A percentile compares a stretch with the other conserved stretches of the same genome.
Conservation (phyloP, 2,329 filamentous ascomycete species). For the Trichophyton benhamiae region DNA sequence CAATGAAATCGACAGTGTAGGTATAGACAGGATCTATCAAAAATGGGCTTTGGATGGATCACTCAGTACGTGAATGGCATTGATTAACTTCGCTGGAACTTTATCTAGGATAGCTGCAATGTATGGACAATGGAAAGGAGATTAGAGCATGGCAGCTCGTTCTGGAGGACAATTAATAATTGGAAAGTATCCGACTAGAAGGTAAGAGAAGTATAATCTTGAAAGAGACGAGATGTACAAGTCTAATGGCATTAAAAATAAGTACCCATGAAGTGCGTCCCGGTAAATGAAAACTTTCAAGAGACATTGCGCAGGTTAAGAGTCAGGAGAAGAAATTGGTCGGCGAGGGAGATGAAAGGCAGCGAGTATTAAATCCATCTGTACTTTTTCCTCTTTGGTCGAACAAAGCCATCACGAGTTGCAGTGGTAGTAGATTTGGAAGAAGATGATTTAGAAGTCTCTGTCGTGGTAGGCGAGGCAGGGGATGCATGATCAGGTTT, state of each 20-base stretch:
- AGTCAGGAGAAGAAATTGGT: neutral
- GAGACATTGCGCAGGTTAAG: neutral
- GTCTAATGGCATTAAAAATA: neutral
- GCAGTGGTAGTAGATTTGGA: constrained; percentile 10
- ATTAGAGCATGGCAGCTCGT: neutral
- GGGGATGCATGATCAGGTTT: neutral
- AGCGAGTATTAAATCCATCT: constrained; percentile 18
- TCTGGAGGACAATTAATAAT: neutral
- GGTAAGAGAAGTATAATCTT: neutral
- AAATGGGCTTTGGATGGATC: neutral
- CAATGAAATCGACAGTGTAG: neutral
- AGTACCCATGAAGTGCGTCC: neutral
- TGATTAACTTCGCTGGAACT: too few species aligned
- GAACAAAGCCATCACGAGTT: neutral
- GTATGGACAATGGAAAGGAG: neutral
- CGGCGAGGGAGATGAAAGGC: constrained; percentile 12
- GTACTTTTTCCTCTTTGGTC: neutral
- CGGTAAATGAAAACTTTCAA: neutral
- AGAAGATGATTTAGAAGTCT: constrained; percentile 8
- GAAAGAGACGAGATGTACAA: neutral
- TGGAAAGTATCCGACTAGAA: neutral
- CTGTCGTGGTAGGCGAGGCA: neutral
- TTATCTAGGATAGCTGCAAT: too few species aligned
- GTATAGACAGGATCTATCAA: neutral
- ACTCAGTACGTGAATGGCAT: neutral